Evolutionary conservation across 108 stramenopile species (phyloP).

Genomic region (Cyclotella choctawhatcheeana): DNA sequence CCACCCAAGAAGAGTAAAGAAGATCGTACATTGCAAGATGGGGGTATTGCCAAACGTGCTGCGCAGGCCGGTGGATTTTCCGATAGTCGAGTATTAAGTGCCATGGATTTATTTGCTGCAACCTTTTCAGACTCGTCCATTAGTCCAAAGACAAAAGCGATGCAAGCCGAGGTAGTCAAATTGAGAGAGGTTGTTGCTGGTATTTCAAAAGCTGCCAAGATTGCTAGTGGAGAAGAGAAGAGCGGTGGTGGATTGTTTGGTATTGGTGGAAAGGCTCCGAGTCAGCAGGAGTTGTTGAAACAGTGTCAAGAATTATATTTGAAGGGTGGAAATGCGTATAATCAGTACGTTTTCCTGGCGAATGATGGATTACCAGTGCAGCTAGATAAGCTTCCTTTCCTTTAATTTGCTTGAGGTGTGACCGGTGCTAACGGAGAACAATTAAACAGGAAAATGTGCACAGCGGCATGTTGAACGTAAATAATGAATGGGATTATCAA

Average conservation of each 20-base stretch:
- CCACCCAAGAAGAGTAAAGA: constrained; percentile 77
- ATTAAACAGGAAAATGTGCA: not conserved
- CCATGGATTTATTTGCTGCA: constrained; percentile 72
- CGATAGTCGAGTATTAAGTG: constrained; percentile 72
- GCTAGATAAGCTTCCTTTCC: constrained; percentile 66
- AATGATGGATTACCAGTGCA: constrained; percentile 80
- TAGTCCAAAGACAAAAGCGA: constrained; percentile 75
- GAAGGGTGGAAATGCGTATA: constrained; percentile 78
- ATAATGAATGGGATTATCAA: too few relatives aligned
- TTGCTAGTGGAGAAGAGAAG: constrained; percentile 74
- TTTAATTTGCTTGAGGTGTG: constrained; percentile 22
- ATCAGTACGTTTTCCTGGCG: constrained; percentile 68
- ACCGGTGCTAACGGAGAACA: not conserved
- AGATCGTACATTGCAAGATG: constrained; percentile 76
- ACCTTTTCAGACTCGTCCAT: constrained; percentile 81
- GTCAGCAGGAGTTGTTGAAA: constrained; percentile 58
- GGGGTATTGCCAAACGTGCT: constrained; percentile 75
- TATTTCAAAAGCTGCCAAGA: constrained; percentile 60
- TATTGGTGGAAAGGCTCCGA: constrained; percentile 61
- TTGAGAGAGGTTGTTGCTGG: constrained; percentile 58
- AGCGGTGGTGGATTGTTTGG: constrained; percentile 69
- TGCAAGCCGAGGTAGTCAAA: constrained; percentile 68
- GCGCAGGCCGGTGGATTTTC: constrained; percentile 78
- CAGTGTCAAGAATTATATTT: constrained; percentile 69
- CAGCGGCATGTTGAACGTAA: too few relatives aligned